Conservation (phyloP, 257 asterid genomes). For the Plantago major region DNA sequence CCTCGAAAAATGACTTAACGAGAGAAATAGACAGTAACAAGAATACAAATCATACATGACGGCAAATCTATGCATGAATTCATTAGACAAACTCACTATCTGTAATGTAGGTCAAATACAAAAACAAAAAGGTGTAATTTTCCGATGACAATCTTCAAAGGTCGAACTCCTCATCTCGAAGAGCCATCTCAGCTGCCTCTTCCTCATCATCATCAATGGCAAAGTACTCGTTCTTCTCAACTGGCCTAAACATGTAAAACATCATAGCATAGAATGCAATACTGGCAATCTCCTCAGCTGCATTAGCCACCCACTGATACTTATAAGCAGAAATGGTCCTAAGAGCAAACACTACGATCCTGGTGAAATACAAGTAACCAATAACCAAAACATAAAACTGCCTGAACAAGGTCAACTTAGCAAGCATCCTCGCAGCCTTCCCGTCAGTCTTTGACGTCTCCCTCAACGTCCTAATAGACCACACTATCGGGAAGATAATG, state of each 20-base stretch:
- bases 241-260: slow-evolving; percentile 98
- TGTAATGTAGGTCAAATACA: slow-evolving; percentile 25
- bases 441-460: slow-evolving; percentile 97
- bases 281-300: slow-evolving; percentile 90
- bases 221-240: slow-evolving; percentile 81
- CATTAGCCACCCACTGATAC: slow-evolving; percentile 93
- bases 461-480: slow-evolving; percentile 95
- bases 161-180: slow-evolving; percentile 85
- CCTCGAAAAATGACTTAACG: slow-evolving; percentile 16
- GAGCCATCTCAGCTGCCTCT: slow-evolving; percentile 89
- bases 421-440: slow-evolving; percentile 93
- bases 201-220: slow-evolving; percentile 88
- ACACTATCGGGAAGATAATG: slow-evolving; percentile 88
- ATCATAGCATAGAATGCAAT: slow-evolving; percentile 71
- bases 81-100: slow-evolving; percentile 32
- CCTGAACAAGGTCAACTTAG: slow-evolving; percentile 87
- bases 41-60: slow-evolving; percentile 28
- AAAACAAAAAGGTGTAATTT: slow-evolving; percentile 25
- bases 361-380: slow-evolving; percentile 89
- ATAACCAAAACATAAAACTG: slow-evolving; percentile 92
- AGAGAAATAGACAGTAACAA: slow-evolving; percentile 19
- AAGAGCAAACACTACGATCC: slow-evolving; percentile 92
- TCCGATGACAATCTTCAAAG: slow-evolving; percentile 48
- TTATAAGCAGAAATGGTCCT: slow-evolving; percentile 82
- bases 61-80: slow-evolving; percentile 28